Conservation (phyloP, 2,329 filamentous ascomycete genomes). For the Pseudocercospora vitis region DNA sequence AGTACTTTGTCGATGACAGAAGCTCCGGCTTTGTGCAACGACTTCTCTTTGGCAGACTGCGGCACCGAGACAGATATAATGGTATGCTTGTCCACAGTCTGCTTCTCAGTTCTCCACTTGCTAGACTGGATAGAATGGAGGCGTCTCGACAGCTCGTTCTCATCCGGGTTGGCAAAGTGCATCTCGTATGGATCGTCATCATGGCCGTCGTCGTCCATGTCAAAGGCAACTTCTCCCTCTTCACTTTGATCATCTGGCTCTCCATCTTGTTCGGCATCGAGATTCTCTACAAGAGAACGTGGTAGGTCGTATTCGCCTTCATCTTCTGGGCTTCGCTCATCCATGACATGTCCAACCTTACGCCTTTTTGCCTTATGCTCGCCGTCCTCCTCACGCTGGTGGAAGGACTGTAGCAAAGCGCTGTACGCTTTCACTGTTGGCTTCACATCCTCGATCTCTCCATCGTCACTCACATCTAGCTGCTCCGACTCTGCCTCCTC, state of each 20-base stretch:
- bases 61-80: conserved; percentile 26
- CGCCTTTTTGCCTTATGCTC: conserved; percentile 53
- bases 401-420: conserved; percentile 57
- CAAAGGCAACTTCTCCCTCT: conserved; percentile 8
- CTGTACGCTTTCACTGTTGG: conserved; percentile 52
- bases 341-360: conserved; percentile 45
- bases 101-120: conserved; percentile 47
- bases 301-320: conserved; percentile 47
- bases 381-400: conserved; percentile 43
- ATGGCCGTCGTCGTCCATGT: conserved; percentile 22
- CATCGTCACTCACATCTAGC: conserved; percentile 31
- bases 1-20: conserved; percentile 45
- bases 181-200: conserved; percentile 68
- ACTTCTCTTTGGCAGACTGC: neutral
- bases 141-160: conserved; percentile 56
- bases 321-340: conserved; percentile 45
- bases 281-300: conserved; percentile 26
- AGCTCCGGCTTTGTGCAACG: neutral
- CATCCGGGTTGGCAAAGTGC: conserved; percentile 72
- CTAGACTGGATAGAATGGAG: conserved; percentile 50
- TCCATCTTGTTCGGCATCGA: conserved; percentile 54
- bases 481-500: conserved; percentile 28
- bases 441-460: conserved; percentile 35
- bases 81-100: conserved; percentile 17
- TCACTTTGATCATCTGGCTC: conserved; percentile 31